Evolutionary conservation across 2,329 filamentous ascomycete species (phyloP).

Genomic region (Didymella exigua): DNA sequence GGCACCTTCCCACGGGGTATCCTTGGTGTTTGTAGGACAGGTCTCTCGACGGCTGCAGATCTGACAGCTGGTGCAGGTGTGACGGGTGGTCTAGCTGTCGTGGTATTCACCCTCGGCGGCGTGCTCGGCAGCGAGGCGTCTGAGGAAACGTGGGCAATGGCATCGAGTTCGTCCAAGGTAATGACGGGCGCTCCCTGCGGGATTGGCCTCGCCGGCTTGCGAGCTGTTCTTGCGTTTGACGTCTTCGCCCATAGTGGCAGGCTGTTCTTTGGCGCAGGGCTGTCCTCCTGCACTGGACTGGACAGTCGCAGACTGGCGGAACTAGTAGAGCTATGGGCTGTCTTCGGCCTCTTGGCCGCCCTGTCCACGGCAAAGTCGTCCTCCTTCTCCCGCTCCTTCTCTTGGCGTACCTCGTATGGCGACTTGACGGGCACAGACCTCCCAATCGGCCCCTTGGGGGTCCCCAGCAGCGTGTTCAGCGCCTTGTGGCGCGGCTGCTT

Average conservation of each 20-base stretch:
- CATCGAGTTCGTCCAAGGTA: conserved; percentile 42
- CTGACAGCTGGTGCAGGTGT: conserved; percentile 9
- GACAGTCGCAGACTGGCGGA: conserved; percentile 18
- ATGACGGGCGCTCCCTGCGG: conserved; percentile 41
- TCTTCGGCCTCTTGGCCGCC: conserved; percentile 49
- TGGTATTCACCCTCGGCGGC: conserved; percentile 16
- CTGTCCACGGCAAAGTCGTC: conserved; percentile 43
- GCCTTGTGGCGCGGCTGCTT: conserved; percentile 61
- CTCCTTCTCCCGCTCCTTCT: conserved; percentile 32
- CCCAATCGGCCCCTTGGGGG: conserved; percentile 66
- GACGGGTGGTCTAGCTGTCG: not conserved
- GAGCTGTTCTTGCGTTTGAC: conserved; percentile 27
- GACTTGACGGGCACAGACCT: conserved; percentile 66
- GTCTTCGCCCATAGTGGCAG: conserved; percentile 33
- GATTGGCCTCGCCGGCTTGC: conserved; percentile 23
- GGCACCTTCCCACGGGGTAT: conserved; percentile 35
- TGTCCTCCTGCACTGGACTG: conserved; percentile 22
- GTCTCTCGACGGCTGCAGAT: not conserved
- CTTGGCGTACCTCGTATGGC: conserved; percentile 64
- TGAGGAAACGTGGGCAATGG: conserved; percentile 23
- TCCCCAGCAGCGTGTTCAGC: conserved; percentile 68
- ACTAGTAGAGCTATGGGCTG: conserved; percentile 12
- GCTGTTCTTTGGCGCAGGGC: conserved; percentile 19
- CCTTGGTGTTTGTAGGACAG: conserved; percentile 24
- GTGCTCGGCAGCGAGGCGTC: conserved; percentile 34